A percentile compares a stretch with the other conserved stretches of the same genome.
phyloP scores from a whole-genome alignment of 192 early-diverging fungal genomes.

The Phycomyces blakesleeanus region DNA sequence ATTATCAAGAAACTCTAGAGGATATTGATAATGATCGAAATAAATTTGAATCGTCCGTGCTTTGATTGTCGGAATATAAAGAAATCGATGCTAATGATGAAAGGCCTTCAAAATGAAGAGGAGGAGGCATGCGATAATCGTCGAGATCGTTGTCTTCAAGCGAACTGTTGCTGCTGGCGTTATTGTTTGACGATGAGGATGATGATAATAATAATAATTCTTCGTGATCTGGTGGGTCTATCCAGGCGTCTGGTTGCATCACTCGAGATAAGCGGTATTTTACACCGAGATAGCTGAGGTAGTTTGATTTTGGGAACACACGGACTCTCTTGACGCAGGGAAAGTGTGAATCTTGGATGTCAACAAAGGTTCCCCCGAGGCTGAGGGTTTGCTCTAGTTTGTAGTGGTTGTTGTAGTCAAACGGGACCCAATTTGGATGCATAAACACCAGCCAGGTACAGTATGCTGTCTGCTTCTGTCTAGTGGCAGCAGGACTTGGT shows the following conservation, averaged over 20 bases:
- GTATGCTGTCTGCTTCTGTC: neutral
- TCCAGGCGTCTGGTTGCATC: conserved; percentile 27
- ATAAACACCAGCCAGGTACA: conserved; percentile 28
- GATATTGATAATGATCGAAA: too few relatives aligned
- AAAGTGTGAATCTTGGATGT: conserved; percentile 25
- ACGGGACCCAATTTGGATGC: conserved; percentile 17
- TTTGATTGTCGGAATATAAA: too few relatives aligned
- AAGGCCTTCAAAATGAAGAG: too few relatives aligned
- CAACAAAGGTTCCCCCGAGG: conserved; percentile 28
- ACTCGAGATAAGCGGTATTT: conserved; percentile 26
- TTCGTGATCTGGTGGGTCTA: conserved; percentile 11
- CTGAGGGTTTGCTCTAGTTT: conserved; percentile 30
- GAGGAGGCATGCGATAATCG: too few relatives aligned
- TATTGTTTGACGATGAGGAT: neutral
- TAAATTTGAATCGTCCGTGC: too few relatives aligned
- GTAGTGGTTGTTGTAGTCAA: conserved; percentile 20
- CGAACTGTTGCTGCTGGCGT: neutral
- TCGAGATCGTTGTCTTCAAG: neutral
- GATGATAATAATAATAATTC: neutral
- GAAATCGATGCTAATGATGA: too few relatives aligned
- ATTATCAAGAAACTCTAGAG: too few relatives aligned
- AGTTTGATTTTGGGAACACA: conserved; percentile 29
- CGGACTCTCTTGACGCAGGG: conserved; percentile 28
- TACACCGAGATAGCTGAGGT: conserved; percentile 30
- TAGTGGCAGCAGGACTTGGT: neutral